phyloP scores from a whole-genome alignment of 1,139 yeast genomes.

The Petasospora rhodanensis region DNA sequence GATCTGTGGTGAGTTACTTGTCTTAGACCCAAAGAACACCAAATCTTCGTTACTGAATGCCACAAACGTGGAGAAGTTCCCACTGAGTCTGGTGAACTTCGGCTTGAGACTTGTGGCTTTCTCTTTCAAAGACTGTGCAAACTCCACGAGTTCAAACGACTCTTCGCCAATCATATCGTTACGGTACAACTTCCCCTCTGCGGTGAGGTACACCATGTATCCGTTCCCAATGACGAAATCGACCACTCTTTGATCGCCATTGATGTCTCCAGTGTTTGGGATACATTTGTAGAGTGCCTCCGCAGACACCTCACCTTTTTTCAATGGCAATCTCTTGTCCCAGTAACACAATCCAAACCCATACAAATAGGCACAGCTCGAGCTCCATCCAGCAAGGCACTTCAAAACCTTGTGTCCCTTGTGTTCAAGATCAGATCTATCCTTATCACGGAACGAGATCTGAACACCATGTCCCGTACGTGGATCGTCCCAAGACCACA shows the following conservation, averaged over 20 bases:
- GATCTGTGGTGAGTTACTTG: constrained; percentile 20
- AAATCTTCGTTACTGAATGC: constrained; percentile 49
- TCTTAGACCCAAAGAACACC: constrained; percentile 41
- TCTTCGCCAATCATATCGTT: constrained; percentile 29
- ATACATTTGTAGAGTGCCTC: constrained; percentile 39
- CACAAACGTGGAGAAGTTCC: constrained; percentile 48
- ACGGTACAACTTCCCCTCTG: constrained; percentile 41
- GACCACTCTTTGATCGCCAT: constrained; percentile 34
- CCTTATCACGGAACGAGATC: constrained; percentile 34
- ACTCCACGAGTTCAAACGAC: constrained; percentile 26
- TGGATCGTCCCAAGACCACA: constrained; percentile 65
- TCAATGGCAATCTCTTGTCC: constrained; percentile 42
- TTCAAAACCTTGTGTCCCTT: constrained; percentile 35
- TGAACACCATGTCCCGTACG: constrained; percentile 43
- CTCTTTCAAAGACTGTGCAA: constrained; percentile 6
- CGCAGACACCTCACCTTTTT: constrained; percentile 26
- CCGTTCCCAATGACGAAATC: constrained; percentile 58
- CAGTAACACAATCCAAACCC: constrained; percentile 58
- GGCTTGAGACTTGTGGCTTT: constrained; percentile 13
- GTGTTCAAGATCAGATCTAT: constrained; percentile 2
- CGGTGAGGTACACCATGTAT: constrained; percentile 46
- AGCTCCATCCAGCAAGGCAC: constrained; percentile 68
- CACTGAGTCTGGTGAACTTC: constrained; percentile 42
- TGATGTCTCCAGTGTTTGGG: constrained; percentile 34
- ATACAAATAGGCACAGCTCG: constrained; percentile 47